Evolutionary conservation across 768 basidiomycete genomes (phyloP).

Genomic region (Tubosaeta sp.): DNA sequence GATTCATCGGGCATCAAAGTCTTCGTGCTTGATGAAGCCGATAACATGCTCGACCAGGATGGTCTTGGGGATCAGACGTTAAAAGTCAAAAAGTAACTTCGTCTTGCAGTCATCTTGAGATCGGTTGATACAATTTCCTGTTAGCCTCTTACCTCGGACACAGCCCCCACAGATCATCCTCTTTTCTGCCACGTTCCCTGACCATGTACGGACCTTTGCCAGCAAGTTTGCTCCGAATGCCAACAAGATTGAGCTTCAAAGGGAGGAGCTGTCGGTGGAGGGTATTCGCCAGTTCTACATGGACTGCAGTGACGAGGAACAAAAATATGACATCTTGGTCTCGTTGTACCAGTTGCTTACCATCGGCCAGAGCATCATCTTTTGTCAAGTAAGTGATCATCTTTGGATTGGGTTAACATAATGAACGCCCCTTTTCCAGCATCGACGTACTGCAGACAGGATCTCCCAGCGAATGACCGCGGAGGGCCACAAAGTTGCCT

Average conservation of each 20-base stretch:
- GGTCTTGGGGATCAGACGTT: conserved; percentile 92
- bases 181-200: conserved; percentile 98
- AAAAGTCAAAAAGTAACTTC: conserved; percentile 83
- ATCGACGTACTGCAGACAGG: conserved; percentile 87
- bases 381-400: conserved; percentile 69
- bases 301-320: conserved; percentile 87
- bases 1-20: conserved; percentile 81
- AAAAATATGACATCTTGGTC: conserved; percentile 95
- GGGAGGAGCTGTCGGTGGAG: conserved; percentile 89
- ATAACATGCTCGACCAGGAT: conserved; percentile 97
- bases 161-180: conserved; percentile 80
- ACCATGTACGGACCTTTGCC: conserved; percentile 89
- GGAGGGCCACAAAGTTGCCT: conserved; percentile 95
- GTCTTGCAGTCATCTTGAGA: not conserved
- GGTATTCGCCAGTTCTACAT: conserved; percentile 97
- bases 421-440: conserved; percentile 38
- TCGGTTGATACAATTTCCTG: conserved; percentile 9
- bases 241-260: conserved; percentile 94
- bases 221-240: conserved; percentile 88
- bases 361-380: conserved; percentile 98
- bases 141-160: conserved; percentile 54
- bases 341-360: conserved; percentile 86
- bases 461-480: conserved; percentile 87
- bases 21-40: conserved; percentile 96
- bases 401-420: not conserved